Conservation (phyloP, 805 yeast species). For the Komagataella mondaviorum region DNA sequence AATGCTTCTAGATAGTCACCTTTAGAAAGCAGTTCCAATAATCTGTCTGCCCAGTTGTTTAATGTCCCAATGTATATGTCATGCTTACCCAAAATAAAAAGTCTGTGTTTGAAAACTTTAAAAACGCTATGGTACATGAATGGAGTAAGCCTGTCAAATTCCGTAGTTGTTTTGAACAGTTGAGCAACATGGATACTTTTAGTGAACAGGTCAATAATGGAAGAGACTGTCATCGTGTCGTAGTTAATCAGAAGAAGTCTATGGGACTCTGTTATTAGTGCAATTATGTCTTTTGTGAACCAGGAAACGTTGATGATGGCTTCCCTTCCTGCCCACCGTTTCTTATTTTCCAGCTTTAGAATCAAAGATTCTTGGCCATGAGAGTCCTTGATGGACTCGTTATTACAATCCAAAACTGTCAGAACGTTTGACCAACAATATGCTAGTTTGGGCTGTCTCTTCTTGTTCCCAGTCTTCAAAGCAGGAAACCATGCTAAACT, state of each 20-base stretch:
- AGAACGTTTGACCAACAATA: constrained; percentile 57
- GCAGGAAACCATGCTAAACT: constrained; percentile 57
- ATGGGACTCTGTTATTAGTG: constrained; percentile 30
- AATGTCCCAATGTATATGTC: constrained; percentile 44
- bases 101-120: constrained; percentile 25
- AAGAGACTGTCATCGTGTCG: constrained; percentile 20
- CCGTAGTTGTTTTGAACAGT: not conserved
- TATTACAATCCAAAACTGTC: constrained; percentile 36
- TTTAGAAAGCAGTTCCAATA: constrained; percentile 31
- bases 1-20: constrained; percentile 45
- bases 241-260: constrained; percentile 28
- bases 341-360: constrained; percentile 23
- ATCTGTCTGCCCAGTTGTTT: constrained; percentile 57
- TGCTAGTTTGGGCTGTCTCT: constrained; percentile 36
- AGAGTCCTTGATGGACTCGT: constrained; percentile 15
- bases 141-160: not conserved
- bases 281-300: constrained; percentile 28
- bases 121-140: constrained; percentile 14
- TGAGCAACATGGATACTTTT: constrained; percentile 18
- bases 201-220: constrained; percentile 22
- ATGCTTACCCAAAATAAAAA: constrained; percentile 39
- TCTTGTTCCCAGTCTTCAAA: constrained; percentile 11
- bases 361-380: constrained; percentile 11
- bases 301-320: constrained; percentile 43
- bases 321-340: constrained; percentile 31